Percentiles rank a stretch among this genome's conserved stretches.
Evolutionary conservation across 2,329 filamentous ascomycete species (phyloP).

Genomic region (Ambrosiella beaveri): DNA sequence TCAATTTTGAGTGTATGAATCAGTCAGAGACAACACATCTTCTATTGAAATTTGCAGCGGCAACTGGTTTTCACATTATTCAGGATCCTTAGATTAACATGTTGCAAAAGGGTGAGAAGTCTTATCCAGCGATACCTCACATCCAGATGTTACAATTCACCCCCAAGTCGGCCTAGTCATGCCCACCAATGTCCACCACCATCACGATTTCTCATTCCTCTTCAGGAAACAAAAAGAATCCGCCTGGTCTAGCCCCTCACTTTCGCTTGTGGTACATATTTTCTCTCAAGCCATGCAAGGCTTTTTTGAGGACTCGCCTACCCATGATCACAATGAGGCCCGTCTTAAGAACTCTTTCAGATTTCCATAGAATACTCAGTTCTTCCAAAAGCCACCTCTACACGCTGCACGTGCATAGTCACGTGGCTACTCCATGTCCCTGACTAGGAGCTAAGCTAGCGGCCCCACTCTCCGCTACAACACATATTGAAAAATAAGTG

Average conservation of each 20-base stretch:
- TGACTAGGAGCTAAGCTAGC: not conserved
- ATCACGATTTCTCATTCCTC: not conserved
- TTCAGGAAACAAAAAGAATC: not conserved
- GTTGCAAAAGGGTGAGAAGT: not conserved
- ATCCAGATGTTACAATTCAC: not conserved
- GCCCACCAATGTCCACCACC: not conserved
- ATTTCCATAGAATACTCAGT: not conserved
- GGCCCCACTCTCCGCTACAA: conserved; percentile 7
- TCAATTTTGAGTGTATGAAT: not conserved
- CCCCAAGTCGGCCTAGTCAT: not conserved
- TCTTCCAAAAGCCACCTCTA: not conserved
- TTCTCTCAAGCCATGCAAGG: too few species aligned
- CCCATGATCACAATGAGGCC: not conserved
- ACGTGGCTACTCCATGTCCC: not conserved
- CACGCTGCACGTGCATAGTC: not conserved
- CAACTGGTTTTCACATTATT: not conserved
- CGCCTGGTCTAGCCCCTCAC: not conserved
- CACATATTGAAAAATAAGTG: not conserved
- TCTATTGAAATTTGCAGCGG: not conserved
- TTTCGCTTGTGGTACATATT: not conserved
- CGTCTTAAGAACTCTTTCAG: not conserved
- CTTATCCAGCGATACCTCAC: not conserved
- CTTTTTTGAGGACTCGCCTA: too few species aligned
- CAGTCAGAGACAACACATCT: not conserved
- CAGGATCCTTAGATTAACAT: not conserved